Conservation (phyloP, 331 rosid species). For the Quercus tomentella region DNA sequence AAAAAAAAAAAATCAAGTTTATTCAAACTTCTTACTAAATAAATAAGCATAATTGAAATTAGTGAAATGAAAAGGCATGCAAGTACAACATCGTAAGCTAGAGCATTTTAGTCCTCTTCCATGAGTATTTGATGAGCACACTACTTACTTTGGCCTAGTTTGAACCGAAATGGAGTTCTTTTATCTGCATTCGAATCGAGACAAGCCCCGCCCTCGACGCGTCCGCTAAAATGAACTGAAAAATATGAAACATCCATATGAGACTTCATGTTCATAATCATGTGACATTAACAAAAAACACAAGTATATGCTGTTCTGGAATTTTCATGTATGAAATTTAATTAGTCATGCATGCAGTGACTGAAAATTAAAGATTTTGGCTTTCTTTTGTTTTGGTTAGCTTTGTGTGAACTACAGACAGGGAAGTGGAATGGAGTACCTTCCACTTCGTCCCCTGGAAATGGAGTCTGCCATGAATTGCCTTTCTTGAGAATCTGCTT, state of each 20-base stretch:
- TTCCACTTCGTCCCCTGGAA: conserved; percentile 55
- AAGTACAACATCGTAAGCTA: too few species aligned
- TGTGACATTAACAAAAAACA: neutral
- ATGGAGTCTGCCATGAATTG: conserved; percentile 60
- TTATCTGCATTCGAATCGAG: conserved; percentile 39
- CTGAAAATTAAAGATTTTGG: neutral
- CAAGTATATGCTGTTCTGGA: neutral
- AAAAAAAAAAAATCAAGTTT: neutral
- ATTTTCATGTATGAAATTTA: neutral
- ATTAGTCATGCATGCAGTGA: neutral
- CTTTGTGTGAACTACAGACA: neutral
- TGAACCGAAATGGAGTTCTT: conserved; percentile 47
- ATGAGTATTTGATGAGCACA: neutral
- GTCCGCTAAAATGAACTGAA: conserved; percentile 67
- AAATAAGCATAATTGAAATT: neutral
- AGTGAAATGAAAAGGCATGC: neutral
- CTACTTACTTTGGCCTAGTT: conserved; percentile 54
- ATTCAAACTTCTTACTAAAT: neutral
- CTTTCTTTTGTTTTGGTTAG: neutral
- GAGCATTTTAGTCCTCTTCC: neutral
- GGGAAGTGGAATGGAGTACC: conserved; percentile 19
- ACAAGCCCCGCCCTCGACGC: conserved; percentile 40
- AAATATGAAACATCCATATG: neutral
- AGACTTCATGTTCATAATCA: neutral
- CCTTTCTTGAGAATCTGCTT: conserved; percentile 49